These are phyloP conservation scores for Fusarium liriodendri DNA, from an alignment of 2,329 filamentous ascomycete species.

Conservation along the genomic window DNA sequence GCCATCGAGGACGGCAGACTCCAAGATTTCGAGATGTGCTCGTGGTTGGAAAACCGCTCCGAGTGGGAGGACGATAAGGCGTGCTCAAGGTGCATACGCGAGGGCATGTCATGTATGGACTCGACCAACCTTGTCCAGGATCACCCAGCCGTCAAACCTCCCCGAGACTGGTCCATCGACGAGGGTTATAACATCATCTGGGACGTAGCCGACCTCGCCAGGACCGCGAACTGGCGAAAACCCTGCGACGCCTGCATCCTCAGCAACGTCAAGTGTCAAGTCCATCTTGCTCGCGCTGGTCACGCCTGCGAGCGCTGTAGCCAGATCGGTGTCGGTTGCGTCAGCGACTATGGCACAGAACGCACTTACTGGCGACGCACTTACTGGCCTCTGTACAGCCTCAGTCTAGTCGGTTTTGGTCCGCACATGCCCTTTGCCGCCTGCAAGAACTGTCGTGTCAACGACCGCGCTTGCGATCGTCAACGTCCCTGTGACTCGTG, in stretches of 20 bases:
- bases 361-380: not conserved
- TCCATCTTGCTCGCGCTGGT: conserved; percentile 4
- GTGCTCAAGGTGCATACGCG: conserved; percentile 14
- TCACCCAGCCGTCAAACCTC: not conserved
- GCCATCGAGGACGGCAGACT: not conserved
- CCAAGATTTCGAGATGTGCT: not conserved
- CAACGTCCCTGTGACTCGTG: conserved; percentile 54
- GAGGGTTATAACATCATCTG: conserved; percentile 1
- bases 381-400: conserved; percentile 38
- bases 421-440: conserved; percentile 39
- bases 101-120: conserved; percentile 17
- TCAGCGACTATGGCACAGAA: not conserved
- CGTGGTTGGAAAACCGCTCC: conserved; percentile 26
- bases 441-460: conserved; percentile 40
- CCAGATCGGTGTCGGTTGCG: conserved; percentile 47
- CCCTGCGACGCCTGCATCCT: conserved; percentile 18
- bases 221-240: conserved; percentile 9
- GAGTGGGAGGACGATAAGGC: conserved; percentile 6
- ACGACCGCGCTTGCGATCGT: conserved; percentile 47
- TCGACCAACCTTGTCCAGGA: not conserved
- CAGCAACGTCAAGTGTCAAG: conserved; percentile 1
- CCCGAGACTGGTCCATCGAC: conserved; percentile 10
- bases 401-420: conserved; percentile 49
- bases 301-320: conserved; percentile 41
- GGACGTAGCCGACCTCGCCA: conserved; percentile 7